phyloP scores from a whole-genome alignment of 768 basidiomycete species.

The Fibroporia radiculosa region DNA sequence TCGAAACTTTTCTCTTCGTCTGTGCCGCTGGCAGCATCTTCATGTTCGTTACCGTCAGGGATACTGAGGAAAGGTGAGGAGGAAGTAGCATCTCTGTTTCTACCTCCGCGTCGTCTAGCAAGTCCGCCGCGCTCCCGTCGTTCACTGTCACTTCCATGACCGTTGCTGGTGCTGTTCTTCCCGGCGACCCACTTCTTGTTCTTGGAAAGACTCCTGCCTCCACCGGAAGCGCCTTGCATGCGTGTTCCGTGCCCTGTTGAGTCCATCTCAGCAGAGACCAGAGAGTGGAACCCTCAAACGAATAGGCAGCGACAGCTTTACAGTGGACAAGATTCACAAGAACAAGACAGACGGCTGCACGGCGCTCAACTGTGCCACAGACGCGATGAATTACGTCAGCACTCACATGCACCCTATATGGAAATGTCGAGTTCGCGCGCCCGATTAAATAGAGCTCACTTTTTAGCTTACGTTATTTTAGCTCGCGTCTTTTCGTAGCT shows the following conservation, averaged over 20 bases:
- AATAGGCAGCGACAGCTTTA: too few species aligned
- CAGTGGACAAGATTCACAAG: background rate
- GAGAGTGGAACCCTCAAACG: too few species aligned
- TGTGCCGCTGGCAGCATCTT: slow-evolving; percentile 21
- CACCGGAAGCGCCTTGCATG: slow-evolving; percentile 15
- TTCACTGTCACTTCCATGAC: slow-evolving; percentile 36
- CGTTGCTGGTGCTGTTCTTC: slow-evolving; percentile 32
- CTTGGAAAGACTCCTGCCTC: slow-evolving; percentile 29
- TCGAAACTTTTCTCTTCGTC: slow-evolving; percentile 29
- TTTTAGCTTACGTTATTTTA: too few species aligned
- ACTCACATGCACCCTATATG: too few species aligned
- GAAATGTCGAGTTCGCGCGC: too few species aligned
- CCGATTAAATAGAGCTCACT: too few species aligned
- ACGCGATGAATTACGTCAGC: too few species aligned
- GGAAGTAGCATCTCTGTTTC: slow-evolving; percentile 30
- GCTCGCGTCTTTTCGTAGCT: too few species aligned
- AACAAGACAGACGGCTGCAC: too few species aligned
- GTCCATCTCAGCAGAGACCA: background rate
- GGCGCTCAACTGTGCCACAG: too few species aligned
- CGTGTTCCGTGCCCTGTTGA: slow-evolving; percentile 1
- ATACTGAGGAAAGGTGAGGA: slow-evolving; percentile 16
- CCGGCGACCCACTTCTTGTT: slow-evolving; percentile 60
- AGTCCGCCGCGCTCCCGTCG: slow-evolving; percentile 59
- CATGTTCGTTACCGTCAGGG: slow-evolving; percentile 16
- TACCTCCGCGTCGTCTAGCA: slow-evolving; percentile 42